Percentiles rank a stretch among this genome's conserved stretches.
Evolutionary conservation across 176 grass and related monocot genomes (phyloP).

Genomic region (Eleusine coracana): DNA sequence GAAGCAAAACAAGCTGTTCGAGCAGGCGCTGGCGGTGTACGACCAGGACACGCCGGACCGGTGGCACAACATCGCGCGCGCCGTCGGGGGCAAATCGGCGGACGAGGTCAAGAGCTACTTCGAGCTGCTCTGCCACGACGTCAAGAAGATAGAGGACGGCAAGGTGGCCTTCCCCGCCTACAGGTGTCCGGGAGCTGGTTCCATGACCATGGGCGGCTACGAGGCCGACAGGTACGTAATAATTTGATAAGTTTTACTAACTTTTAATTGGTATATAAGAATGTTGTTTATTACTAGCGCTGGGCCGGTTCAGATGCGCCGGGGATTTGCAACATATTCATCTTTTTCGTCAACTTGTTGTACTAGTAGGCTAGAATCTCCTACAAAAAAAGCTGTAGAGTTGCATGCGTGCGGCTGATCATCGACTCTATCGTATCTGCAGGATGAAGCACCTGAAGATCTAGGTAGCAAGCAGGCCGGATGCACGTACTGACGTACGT

Average conservation of each 20-base stretch:
- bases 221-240: constrained; percentile 47
- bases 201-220: constrained; percentile 29
- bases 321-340: too few relatives aligned
- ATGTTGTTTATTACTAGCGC: too few relatives aligned
- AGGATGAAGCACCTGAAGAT: constrained; percentile 71
- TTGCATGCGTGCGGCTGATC: constrained; percentile 2
- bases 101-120: constrained; percentile 68
- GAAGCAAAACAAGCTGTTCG: constrained; percentile 75
- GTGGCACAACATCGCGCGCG: constrained; percentile 73
- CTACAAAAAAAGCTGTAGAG: too few relatives aligned
- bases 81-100: constrained; percentile 60
- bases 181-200: constrained; percentile 28
- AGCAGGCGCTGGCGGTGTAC: constrained; percentile 69
- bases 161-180: constrained; percentile 60
- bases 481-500: not conserved
- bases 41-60: constrained; percentile 61
- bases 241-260: not conserved
- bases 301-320: too few relatives aligned
- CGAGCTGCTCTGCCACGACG: constrained; percentile 61
- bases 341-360: too few relatives aligned
- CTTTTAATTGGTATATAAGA: not conserved
- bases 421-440: not conserved
- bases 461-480: constrained; percentile 22
- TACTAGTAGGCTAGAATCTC: too few relatives aligned
- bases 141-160: constrained; percentile 60